Conservation (phyloP, 1,284 basidiomycete genomes). For the Papiliotrema flavescens region DNA sequence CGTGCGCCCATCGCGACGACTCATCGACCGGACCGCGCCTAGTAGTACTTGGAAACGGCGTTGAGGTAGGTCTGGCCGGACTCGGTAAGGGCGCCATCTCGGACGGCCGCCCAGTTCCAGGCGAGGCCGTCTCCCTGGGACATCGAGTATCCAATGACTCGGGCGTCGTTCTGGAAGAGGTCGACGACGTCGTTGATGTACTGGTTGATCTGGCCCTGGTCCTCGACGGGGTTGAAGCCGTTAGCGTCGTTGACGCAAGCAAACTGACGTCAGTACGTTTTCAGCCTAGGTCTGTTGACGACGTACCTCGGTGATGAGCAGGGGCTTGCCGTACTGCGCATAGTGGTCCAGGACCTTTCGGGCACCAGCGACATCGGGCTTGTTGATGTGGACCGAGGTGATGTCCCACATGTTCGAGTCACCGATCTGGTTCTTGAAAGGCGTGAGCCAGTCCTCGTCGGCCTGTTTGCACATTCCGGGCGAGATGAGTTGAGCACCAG, state of each 20-base stretch:
- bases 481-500: slow-evolving; percentile 37
- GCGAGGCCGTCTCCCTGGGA: slow-evolving; percentile 32
- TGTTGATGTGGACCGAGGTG: slow-evolving; percentile 48
- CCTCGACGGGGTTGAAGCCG: slow-evolving; percentile 39
- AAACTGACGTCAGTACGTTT: slow-evolving; percentile 15
- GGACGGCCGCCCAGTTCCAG: slow-evolving; percentile 36
- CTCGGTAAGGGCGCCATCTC: slow-evolving; percentile 31
- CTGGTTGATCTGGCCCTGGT: slow-evolving; percentile 39
- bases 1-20: too few species aligned
- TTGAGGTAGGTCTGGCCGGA: slow-evolving; percentile 44
- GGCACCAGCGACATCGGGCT: slow-evolving; percentile 43
- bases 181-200: slow-evolving; percentile 47
- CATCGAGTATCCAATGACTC: slow-evolving; percentile 42
- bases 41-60: slow-evolving; percentile 44
- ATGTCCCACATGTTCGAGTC: slow-evolving; percentile 35
- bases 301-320: slow-evolving; percentile 47
- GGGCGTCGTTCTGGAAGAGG: slow-evolving; percentile 39
- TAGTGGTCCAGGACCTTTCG: slow-evolving; percentile 43
- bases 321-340: slow-evolving; percentile 45
- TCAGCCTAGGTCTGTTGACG: neutral
- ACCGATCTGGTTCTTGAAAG: slow-evolving; percentile 29
- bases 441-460: slow-evolving; percentile 38
- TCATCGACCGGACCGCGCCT: neutral
- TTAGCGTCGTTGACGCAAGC: slow-evolving; percentile 45
- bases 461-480: slow-evolving; percentile 48